Evolutionary conservation across 768 basidiomycete species (phyloP), one percentile per base, ranked within the genome.

Genomic region (Psilocybe azurescens): DNA sequence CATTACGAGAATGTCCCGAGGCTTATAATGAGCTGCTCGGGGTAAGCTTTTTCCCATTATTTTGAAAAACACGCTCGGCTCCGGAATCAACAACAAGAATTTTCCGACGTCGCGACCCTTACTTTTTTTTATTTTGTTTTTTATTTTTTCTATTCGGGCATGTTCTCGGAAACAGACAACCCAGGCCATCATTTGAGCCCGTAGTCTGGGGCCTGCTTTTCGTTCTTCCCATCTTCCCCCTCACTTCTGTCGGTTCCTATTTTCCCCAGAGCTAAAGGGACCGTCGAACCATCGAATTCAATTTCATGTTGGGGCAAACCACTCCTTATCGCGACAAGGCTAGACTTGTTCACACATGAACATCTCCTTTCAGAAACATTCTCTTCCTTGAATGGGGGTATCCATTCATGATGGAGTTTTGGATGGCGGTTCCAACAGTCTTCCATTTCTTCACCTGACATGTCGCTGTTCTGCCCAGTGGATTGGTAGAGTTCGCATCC

Each of bases 1-100:
- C 87, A 2, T 89, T 92, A 67, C 77, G 84, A 67, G 92, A 94
- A 66, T 91, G 90, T 71, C 89, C 90, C 44, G 90, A 93, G 66
- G 91, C 92, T 4, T 91, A 93, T 65, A 79, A 83, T 11, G 89
- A 90, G 72, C 73, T 93, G 56, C 77, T 91, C 65, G 69, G 73
- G 68, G 90, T 90, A 70, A 75, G 85, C 78, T 53, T 53, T 56
- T 30, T 41, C 6, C 56, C 33, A 13, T 57, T 61, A 54, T 54
- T 39, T 64, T 47, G 54, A 29, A 9, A 52, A 39, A 16, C 56
- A 33, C n/a, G 24, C 48, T 60, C 47, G 24, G 30, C 55, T 56
- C 56, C 47, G 32, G 44, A 14, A 36, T 56, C 10, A 4, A 10
- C 20, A 24, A 14, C 49, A 24, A 9, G 5, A 14, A 29, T 56